phyloP scores from a whole-genome alignment of 306 rosid genomes.

The Purshia tridentata region DNA sequence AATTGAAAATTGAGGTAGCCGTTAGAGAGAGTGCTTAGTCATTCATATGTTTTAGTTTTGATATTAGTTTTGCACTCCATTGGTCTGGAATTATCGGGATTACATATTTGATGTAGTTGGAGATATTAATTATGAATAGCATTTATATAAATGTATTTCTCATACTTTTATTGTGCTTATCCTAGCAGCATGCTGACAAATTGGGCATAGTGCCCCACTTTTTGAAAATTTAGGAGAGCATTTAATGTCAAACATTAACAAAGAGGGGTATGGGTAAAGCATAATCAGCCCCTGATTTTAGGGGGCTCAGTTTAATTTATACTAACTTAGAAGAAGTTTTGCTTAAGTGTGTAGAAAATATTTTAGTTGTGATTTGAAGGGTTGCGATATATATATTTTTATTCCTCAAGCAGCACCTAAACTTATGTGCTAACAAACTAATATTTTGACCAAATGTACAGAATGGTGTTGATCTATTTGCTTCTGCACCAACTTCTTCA shows the following conservation, averaged over 20 bases:
- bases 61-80: background rate
- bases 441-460: slow-evolving; percentile 31
- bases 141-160: background rate
- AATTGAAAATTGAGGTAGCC: background rate
- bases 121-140: background rate
- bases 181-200: background rate
- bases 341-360: background rate
- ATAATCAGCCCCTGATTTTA: background rate
- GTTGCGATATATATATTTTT: background rate
- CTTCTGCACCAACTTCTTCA: slow-evolving; percentile 56
- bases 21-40: background rate
- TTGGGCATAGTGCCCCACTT: background rate
- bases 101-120: background rate
- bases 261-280: background rate
- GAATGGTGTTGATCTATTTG: slow-evolving; percentile 76
- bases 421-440: slow-evolving; percentile 10
- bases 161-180: background rate
- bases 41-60: background rate
- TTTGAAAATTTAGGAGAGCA: background rate
- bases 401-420: background rate
- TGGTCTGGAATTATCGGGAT: background rate
- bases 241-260: background rate
- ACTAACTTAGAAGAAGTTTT: background rate
- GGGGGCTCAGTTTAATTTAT: background rate
- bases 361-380: background rate